A percentile compares a stretch with the other conserved stretches of the same genome.
These are phyloP conservation scores for Cardamine resedifolia DNA, from an alignment of 345 rosid species.

Conservation along the genomic window DNA sequence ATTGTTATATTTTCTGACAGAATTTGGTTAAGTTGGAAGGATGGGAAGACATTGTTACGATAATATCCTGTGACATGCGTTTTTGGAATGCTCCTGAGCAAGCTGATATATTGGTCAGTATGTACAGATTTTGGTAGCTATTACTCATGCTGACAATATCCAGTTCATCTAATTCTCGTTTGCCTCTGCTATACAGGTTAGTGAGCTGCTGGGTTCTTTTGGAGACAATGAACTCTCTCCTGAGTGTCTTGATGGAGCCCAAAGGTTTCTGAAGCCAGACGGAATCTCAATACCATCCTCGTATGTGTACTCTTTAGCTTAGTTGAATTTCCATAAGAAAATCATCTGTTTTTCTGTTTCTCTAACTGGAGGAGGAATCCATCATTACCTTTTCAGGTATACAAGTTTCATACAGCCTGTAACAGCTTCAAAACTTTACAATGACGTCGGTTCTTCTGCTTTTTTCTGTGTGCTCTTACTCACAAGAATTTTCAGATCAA, in stretches of 20 bases:
- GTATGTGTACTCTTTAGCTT: constrained; percentile 50
- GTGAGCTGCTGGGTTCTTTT: constrained; percentile 93
- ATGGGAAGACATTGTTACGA: constrained; percentile 80
- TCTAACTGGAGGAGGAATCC: constrained; percentile 15
- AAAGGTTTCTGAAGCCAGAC: constrained; percentile 82
- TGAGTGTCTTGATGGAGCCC: constrained; percentile 99
- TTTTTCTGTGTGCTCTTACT: constrained; percentile 9
- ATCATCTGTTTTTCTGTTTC: constrained; percentile 7
- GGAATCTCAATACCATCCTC: constrained; percentile 97
- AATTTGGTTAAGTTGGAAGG: constrained; percentile 89
- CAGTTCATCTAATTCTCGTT: constrained; percentile 29
- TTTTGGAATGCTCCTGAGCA: constrained; percentile 91
- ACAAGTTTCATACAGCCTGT: constrained; percentile 96
- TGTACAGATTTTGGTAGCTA: constrained; percentile 1
- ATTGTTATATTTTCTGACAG: constrained; percentile 45
- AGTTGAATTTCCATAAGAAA: background rate
- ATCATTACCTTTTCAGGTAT: constrained; percentile 54
- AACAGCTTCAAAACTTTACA: constrained; percentile 84
- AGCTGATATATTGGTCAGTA: constrained; percentile 87
- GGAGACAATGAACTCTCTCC: constrained; percentile 99
- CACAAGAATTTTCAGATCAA: constrained; percentile 3
- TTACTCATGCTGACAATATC: background rate
- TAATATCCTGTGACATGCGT: constrained; percentile 97
- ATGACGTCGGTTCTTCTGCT: constrained; percentile 56
- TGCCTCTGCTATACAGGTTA: constrained; percentile 57